phyloP scores from a whole-genome alignment of 164 flowering plant genomes.

The Chloranthus sessilifolius region DNA sequence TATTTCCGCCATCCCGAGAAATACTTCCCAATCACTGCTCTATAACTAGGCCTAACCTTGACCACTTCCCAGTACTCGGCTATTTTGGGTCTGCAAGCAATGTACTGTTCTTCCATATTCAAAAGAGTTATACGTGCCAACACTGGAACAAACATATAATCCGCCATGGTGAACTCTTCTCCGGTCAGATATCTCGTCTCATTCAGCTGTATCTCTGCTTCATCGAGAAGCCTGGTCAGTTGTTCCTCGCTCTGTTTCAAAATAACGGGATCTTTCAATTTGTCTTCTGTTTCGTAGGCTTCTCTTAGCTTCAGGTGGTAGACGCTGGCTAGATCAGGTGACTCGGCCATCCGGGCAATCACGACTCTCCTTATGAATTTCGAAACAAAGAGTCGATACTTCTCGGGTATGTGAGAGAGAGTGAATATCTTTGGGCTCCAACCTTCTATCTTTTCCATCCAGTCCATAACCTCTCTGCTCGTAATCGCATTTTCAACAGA shows the following conservation, averaged over 20 bases:
- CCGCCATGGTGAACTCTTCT: slow-evolving; percentile 77
- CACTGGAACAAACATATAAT: slow-evolving; percentile 68
- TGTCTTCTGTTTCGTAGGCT: slow-evolving; percentile 72
- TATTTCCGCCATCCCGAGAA: slow-evolving; percentile 84
- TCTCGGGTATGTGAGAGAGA: slow-evolving; percentile 63
- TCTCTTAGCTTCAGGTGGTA: slow-evolving; percentile 77
- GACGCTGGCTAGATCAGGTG: slow-evolving; percentile 71
- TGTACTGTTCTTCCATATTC: slow-evolving; percentile 64
- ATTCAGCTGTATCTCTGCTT: slow-evolving; percentile 54
- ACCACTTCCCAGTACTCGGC: slow-evolving; percentile 63
- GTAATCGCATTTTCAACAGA: slow-evolving; percentile 16
- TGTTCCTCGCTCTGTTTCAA: slow-evolving; percentile 48
- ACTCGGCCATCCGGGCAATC: slow-evolving; percentile 87
- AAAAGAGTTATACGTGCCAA: slow-evolving; percentile 59
- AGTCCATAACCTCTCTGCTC: slow-evolving; percentile 45
- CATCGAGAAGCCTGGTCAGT: slow-evolving; percentile 63
- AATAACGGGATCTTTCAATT: slow-evolving; percentile 44
- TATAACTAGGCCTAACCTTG: slow-evolving; percentile 67
- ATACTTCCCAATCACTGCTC: slow-evolving; percentile 68
- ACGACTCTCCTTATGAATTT: slow-evolving; percentile 71
- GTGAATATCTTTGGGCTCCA: slow-evolving; percentile 86
- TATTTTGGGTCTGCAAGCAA: slow-evolving; percentile 48
- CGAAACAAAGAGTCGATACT: slow-evolving; percentile 47
- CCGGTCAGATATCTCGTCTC: slow-evolving; percentile 60
- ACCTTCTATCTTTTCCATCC: slow-evolving; percentile 86